Evolutionary conservation across 1,284 basidiomycete species (phyloP), one percentile per base, ranked within the genome.

Genomic region (Irpex sp.): DNA sequence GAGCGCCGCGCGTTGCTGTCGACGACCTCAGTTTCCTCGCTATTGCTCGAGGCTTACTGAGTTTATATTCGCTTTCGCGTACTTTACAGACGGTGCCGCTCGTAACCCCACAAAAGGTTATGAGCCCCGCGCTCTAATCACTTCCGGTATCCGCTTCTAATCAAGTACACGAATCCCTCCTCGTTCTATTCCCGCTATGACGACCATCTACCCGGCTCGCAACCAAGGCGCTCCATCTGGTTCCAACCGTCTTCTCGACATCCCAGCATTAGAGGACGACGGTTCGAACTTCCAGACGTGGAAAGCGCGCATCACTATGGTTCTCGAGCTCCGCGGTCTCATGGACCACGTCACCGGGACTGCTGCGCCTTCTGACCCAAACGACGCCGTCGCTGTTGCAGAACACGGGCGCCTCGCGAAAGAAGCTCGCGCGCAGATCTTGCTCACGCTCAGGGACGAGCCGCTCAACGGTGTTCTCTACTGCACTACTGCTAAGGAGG

Each of bases 201-300:
- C 47, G 13, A 59, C 57, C 26, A 60, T 56, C 13, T 54, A 15
- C 49, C 36, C 56, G 17, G 17, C 58, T n/a, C 36, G 31, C 48
- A 57, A 31, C 11, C 48, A 37, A 17, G n/a, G 21, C 21, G 21
- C 21, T 26, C 21, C 17, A 19, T 21, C 40, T 11, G 40, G 37
- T 13, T 68, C 67, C 4, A 65, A 37, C 31, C 58, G 64, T 5
- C 65, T 69, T 5, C 64, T 64, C 59, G 63, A 70, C 59, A 57
- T 70, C 21, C 54, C 56, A 6, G 57, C 49, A 13, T 65, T 70
- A 8, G 63, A 67, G 34, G 59, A 69, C 38, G 59, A 69, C 15
- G 67, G 67, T n/a, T 64, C 58, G 19, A 70, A 69, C 68, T 70
- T 65, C 63, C 59, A 60, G n/a, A 64, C 57, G 6, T 71, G 67